Conservation (phyloP, 2,329 filamentous ascomycete species). For the Fusarium succisae region DNA sequence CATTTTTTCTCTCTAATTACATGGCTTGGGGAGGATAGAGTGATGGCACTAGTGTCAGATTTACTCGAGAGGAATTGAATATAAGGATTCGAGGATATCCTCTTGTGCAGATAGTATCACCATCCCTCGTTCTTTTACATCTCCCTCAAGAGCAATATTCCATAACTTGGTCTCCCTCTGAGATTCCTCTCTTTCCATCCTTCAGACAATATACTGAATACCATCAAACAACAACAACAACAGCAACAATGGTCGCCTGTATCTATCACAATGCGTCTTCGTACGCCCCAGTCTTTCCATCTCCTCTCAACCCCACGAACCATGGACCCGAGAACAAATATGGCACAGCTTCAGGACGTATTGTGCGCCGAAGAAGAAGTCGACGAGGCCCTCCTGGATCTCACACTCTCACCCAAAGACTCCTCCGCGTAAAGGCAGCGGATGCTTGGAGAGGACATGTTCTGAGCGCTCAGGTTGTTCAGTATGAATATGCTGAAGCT, state of each 20-base stretch:
- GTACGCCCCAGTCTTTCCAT: slow-evolving; percentile 40
- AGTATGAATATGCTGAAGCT: slow-evolving; percentile 32
- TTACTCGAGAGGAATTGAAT: slow-evolving; percentile 32
- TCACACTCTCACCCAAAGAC: slow-evolving; percentile 52
- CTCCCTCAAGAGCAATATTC: slow-evolving; percentile 29
- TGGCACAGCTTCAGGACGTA: slow-evolving; percentile 17
- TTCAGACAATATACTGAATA: slow-evolving; percentile 13
- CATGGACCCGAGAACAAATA: slow-evolving; percentile 22
- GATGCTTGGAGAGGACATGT: slow-evolving; percentile 52
- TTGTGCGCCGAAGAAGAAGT: slow-evolving; percentile 33
- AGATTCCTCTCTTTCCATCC: slow-evolving; percentile 5
- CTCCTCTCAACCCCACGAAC: slow-evolving; percentile 43
- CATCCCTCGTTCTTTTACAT: slow-evolving; percentile 16
- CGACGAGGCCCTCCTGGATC: slow-evolving; percentile 32
- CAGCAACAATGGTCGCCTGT: slow-evolving; percentile 28
- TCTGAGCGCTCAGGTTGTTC: slow-evolving; percentile 41
- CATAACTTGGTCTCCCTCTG: neutral
- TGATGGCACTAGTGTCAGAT: slow-evolving; percentile 5
- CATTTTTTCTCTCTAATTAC: slow-evolving; percentile 19
- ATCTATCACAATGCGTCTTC: slow-evolving; percentile 27
- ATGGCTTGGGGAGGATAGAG: slow-evolving; percentile 24
- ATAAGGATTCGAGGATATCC: slow-evolving; percentile 34
- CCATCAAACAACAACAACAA: neutral
- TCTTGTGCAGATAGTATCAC: slow-evolving; percentile 17
- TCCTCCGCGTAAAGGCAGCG: slow-evolving; percentile 55